Evolutionary conservation across 352 stramenopile species (phyloP), one percentile per base, ranked within the genome.

Genomic region (Globisporangium echinulatum): DNA sequence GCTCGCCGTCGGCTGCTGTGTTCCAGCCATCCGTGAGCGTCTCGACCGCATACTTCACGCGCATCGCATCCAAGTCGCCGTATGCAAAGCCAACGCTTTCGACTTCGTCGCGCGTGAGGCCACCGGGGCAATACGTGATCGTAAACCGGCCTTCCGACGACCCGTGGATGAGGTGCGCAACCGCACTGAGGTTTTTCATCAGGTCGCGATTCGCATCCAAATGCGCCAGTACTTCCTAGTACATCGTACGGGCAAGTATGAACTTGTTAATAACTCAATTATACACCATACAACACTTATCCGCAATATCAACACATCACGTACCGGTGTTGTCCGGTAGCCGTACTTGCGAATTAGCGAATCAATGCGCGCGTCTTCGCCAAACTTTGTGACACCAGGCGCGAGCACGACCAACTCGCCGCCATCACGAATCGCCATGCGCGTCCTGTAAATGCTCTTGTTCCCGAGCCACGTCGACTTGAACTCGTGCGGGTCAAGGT

Each of bases 381-480:
- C 96, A 71, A 99, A 99, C 7, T 80, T 84, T 39, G 85, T 72
- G 3, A 99, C 91, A 15, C 89, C 96, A 1, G 96, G 96, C 13
- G 94, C 96, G 25, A 99, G 69, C 14, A 99, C 88, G 40, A 99
- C 82, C 0, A 99, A 72, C 55, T 98, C 90, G 0, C 96, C 96
- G 40, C 82, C 87, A 58, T 99, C 94, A 5, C 89, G 95, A 63
- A 99, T 98, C 17, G 92, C 92, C 96, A 99, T 98, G 48, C 96
- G 79, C 52, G 96, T 99, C 50, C 96, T 77, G 66, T 99, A 99
- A 63, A 99, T 98, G 40, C 90, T 90, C 70, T 99, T 99, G 79
- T 99, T 99, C 7, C 95, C 96, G 13, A 99, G 72, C 96, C 96
- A 99, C 10, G 96, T 99, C 7, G 96, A 98, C 69, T 98, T 96